Conservation (phyloP, 140 eudicot species). For the Stevia rebaudiana region DNA sequence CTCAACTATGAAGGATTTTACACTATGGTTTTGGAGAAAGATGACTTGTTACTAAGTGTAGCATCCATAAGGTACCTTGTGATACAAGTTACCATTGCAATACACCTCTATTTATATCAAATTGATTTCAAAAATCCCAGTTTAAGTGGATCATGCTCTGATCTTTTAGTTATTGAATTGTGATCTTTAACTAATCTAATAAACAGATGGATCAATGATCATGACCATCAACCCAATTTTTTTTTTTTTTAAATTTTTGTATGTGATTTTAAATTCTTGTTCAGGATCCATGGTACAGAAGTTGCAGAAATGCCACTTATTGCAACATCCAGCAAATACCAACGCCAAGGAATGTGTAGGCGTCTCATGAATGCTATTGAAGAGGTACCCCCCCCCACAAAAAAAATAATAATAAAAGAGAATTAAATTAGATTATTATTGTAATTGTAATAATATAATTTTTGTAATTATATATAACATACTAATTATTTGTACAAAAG, state of each 20-base stretch:
- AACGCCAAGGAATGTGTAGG: slow-evolving; percentile 97
- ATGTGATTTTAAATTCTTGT: slow-evolving; percentile 13
- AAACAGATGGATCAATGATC: background rate
- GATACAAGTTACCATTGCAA: slow-evolving; percentile 3
- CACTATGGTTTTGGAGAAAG: slow-evolving; percentile 79
- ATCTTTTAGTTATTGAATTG: background rate
- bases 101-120: background rate
- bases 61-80: slow-evolving; percentile 79
- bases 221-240: background rate
- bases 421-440: background rate
- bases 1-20: slow-evolving; percentile 73
- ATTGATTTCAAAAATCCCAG: background rate
- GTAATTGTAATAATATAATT: background rate
- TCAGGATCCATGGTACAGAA: slow-evolving; percentile 70
- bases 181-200: background rate
- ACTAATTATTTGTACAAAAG: background rate
- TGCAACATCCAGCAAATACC: slow-evolving; percentile 84
- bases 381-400: slow-evolving; percentile 51
- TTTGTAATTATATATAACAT: background rate
- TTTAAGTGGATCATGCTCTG: background rate
- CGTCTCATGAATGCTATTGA: slow-evolving; percentile 70
- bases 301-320: slow-evolving; percentile 95
- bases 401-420: too few species aligned
- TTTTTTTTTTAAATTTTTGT: background rate
- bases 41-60: slow-evolving; percentile 60